These are phyloP conservation scores for Crithidia sp. DNA, from an alignment of 208 protist genomes.

Conservation along the genomic window DNA sequence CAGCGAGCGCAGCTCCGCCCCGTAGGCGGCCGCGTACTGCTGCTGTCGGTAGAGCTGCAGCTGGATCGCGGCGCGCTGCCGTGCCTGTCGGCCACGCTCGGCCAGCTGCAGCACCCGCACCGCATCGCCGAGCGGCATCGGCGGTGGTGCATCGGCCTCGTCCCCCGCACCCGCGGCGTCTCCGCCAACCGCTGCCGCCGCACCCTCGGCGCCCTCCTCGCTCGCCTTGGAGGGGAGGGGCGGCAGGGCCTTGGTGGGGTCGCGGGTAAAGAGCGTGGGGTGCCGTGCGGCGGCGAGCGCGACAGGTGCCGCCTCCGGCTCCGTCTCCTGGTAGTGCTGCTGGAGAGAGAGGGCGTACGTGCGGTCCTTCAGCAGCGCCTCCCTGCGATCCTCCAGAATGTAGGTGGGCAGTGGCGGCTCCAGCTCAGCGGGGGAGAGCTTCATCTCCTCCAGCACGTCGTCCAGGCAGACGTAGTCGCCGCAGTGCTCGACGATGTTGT, in stretches of 20 bases:
- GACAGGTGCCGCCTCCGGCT: constrained; percentile 68
- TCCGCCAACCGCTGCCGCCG: neutral
- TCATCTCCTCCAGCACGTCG: constrained; percentile 92
- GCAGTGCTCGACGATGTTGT: constrained; percentile 70
- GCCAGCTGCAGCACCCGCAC: constrained; percentile 92
- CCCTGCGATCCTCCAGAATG: constrained; percentile 85
- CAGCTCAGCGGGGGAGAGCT: constrained; percentile 81
- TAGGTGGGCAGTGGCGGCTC: constrained; percentile 91
- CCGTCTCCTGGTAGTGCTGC: constrained; percentile 70
- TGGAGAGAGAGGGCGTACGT: constrained; percentile 81
- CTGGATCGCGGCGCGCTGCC: constrained; percentile 93
- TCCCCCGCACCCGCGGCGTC: neutral
- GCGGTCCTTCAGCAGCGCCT: constrained; percentile 71
- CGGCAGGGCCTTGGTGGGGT: constrained; percentile 42
- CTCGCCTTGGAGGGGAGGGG: constrained; percentile 10
- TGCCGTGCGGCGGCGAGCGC: constrained; percentile 34
- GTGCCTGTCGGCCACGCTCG: constrained; percentile 94
- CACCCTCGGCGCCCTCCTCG: constrained; percentile 2
- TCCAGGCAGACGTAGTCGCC: constrained; percentile 90
- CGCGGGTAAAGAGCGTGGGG: constrained; percentile 19
- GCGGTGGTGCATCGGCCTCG: constrained; percentile 9
- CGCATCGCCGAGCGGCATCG: constrained; percentile 85
- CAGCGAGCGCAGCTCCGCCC: constrained; percentile 66
- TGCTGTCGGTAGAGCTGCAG: constrained; percentile 86
- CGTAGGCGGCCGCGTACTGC: constrained; percentile 57